Evolutionary conservation across 2,329 filamentous ascomycete genomes (phyloP).

Genomic region (Pseudogymnoascus sp.): DNA sequence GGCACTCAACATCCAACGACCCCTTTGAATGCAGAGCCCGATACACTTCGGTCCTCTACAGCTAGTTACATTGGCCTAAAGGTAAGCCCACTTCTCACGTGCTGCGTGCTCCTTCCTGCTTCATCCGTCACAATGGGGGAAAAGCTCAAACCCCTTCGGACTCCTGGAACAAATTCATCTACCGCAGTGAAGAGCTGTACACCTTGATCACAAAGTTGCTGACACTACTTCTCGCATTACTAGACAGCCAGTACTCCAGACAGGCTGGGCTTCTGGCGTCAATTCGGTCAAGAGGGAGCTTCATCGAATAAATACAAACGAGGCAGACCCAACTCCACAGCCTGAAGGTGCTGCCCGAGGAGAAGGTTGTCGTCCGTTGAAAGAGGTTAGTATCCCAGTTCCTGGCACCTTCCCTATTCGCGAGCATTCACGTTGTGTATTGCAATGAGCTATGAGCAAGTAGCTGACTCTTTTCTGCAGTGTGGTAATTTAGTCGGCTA

Average conservation of each 20-base stretch:
- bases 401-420: not conserved
- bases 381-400: slow-evolving; percentile 8
- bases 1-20: slow-evolving; percentile 2
- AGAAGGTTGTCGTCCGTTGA: not conserved
- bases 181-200: not conserved
- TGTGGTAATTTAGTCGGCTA: not conserved
- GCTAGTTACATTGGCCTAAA: slow-evolving; percentile 1
- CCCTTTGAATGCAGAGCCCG: slow-evolving; percentile 1
- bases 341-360: not conserved
- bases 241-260: slow-evolving; percentile 11
- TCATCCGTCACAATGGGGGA: not conserved
- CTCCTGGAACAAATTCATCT: not conserved
- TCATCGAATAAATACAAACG: slow-evolving; percentile 1
- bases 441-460: not conserved
- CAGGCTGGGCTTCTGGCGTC: slow-evolving; percentile 48
- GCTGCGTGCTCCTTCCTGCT: not conserved
- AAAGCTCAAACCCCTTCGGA: not conserved
- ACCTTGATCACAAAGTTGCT: not conserved
- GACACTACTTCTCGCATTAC: not conserved
- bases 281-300: slow-evolving; percentile 35
- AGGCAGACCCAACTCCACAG: not conserved
- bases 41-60: not conserved
- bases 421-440: not conserved
- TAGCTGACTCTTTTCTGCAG: not conserved
- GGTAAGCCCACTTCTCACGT: not conserved